phyloP scores from a whole-genome alignment of 805 yeast genomes.

The Candida sonorensis region DNA sequence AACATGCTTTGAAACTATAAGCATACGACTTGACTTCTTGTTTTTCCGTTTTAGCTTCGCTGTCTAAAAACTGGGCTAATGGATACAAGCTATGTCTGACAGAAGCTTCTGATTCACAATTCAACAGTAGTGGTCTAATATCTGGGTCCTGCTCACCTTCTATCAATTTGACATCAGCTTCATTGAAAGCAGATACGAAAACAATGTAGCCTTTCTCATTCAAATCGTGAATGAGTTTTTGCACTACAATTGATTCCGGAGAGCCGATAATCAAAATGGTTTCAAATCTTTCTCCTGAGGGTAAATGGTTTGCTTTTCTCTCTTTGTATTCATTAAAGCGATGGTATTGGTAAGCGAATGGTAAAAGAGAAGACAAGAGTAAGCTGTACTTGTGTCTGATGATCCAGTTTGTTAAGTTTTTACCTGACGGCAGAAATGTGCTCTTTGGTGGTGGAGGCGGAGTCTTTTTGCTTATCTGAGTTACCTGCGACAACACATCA shows the following conservation, averaged over 20 bases:
- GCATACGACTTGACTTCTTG: slow-evolving; percentile 28
- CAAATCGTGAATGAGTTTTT: slow-evolving; percentile 64
- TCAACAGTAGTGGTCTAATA: slow-evolving; percentile 56
- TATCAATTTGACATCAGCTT: slow-evolving; percentile 45
- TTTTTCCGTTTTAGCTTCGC: slow-evolving; percentile 36
- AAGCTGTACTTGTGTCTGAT: not conserved
- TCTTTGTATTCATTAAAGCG: not conserved
- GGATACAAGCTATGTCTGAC: slow-evolving; percentile 42
- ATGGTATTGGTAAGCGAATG: not conserved
- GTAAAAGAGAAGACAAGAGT: slow-evolving; percentile 1
- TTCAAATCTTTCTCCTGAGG: slow-evolving; percentile 69
- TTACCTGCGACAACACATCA: no score
- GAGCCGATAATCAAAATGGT: slow-evolving; percentile 72
- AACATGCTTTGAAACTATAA: slow-evolving; percentile 54
- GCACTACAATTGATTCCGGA: slow-evolving; percentile 66
- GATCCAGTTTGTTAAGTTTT: no score
- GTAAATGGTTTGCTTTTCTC: slow-evolving; percentile 54
- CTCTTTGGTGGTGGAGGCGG: slow-evolving; percentile 4
- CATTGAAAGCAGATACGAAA: slow-evolving; percentile 64
- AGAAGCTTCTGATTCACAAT: slow-evolving; percentile 33
- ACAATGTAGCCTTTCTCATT: slow-evolving; percentile 78
- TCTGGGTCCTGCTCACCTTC: slow-evolving; percentile 61
- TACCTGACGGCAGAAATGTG: no score
- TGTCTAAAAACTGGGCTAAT: slow-evolving; percentile 40
- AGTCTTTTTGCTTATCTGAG: not conserved